Percentiles rank a stretch among this genome's conserved stretches.
phyloP scores from a whole-genome alignment of 2,329 filamentous ascomycete genomes.

The Neonectria hederae region DNA sequence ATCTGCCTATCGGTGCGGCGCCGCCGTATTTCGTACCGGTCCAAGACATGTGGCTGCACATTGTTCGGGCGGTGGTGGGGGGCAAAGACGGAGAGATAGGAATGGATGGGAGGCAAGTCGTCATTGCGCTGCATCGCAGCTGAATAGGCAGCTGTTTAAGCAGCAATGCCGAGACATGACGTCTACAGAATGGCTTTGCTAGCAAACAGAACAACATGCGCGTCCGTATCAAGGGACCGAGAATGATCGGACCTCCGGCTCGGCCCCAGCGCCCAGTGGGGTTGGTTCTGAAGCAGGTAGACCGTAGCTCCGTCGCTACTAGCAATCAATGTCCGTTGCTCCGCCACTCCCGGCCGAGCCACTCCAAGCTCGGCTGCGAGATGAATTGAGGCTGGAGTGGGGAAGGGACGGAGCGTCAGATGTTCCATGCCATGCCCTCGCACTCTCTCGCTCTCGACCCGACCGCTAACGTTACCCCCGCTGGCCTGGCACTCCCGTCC shows the following conservation, averaged over 20 bases:
- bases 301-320: not conserved
- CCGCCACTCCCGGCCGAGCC: constrained; percentile 38
- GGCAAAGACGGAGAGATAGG: too few relatives aligned
- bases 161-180: not conserved
- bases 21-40: not conserved
- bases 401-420: not conserved
- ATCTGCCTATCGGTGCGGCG: not conserved
- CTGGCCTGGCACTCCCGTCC: not conserved
- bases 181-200: not conserved
- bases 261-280: constrained; percentile 5
- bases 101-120: not conserved
- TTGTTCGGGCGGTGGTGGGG: too few relatives aligned
- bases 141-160: constrained; percentile 9
- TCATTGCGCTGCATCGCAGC: not conserved
- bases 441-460: too few relatives aligned
- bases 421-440: not conserved
- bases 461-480: too few relatives aligned
- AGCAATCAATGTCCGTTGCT: constrained; percentile 26
- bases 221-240: not conserved
- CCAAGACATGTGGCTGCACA: not conserved
- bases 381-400: constrained; percentile 16
- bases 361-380: constrained; percentile 2
- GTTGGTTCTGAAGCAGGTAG: constrained; percentile 1
- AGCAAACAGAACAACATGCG: not conserved
- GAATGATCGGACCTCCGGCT: constrained; percentile 22